Percentiles rank a stretch among this genome's conserved stretches.
These are phyloP conservation scores for Phytopythium kandeliae DNA, from an alignment of 352 stramenopile species.

Conservation along the genomic window DNA sequence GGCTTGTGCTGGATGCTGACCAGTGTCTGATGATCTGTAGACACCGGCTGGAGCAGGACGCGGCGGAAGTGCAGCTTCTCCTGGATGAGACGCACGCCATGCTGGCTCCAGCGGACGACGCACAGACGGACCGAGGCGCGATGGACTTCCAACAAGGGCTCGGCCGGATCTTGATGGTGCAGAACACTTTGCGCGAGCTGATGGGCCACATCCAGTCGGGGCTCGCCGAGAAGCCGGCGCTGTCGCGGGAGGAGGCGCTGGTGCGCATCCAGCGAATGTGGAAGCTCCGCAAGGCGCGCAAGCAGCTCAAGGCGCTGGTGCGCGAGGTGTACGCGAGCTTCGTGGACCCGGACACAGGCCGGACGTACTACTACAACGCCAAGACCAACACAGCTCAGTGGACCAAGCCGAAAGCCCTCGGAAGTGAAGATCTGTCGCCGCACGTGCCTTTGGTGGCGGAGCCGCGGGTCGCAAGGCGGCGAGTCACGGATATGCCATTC, in stretches of 20 bases:
- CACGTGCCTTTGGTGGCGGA: too few species aligned
- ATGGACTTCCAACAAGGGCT: slow-evolving; percentile 44
- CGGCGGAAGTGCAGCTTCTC: slow-evolving; percentile 47
- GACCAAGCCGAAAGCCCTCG: slow-evolving; percentile 49
- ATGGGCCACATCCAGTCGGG: slow-evolving; percentile 42
- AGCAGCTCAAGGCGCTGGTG: slow-evolving; percentile 56
- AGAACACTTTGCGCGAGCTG: slow-evolving; percentile 33
- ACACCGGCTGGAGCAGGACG: slow-evolving; percentile 62
- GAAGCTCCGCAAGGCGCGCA: slow-evolving; percentile 57
- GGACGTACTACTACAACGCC: slow-evolving; percentile 82
- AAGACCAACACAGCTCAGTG: slow-evolving; percentile 62
- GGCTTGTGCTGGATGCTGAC: too few species aligned
- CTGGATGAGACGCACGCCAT: slow-evolving; percentile 41
- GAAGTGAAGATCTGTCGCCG: slow-evolving; percentile 17
- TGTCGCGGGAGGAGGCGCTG: slow-evolving; percentile 53
- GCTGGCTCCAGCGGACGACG: slow-evolving; percentile 3
- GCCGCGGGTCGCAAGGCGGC: too few species aligned
- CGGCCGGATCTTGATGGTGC: slow-evolving; percentile 26
- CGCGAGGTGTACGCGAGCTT: slow-evolving; percentile 54
- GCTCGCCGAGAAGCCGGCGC: slow-evolving; percentile 26
- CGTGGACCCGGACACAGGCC: slow-evolving; percentile 47
- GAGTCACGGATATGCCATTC: slow-evolving; percentile 6
- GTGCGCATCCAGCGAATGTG: slow-evolving; percentile 75
- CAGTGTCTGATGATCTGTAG: slow-evolving; percentile 13
- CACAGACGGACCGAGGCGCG: too few species aligned